These are phyloP conservation scores for Claviceps sp. DNA, from an alignment of 2,329 filamentous ascomycete genomes.

Conservation along the genomic window DNA sequence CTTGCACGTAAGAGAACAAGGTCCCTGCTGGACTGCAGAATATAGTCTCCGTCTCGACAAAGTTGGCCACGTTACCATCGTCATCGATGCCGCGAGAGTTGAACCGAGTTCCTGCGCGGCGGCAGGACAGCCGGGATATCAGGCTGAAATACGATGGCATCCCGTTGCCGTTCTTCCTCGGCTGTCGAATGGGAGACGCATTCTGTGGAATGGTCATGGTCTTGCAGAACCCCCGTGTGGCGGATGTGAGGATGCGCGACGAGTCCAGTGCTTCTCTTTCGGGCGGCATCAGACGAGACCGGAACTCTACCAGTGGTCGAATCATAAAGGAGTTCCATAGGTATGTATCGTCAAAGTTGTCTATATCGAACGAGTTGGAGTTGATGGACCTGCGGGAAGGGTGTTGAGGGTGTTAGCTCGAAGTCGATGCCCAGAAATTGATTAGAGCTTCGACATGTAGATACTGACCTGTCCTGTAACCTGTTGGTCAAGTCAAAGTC, in stretches of 20 bases:
- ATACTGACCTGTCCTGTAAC: slow-evolving; percentile 63
- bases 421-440: background rate
- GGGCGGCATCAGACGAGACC: slow-evolving; percentile 60
- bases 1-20: slow-evolving; percentile 86
- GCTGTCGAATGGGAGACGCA: slow-evolving; percentile 53
- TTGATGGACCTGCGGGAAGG: slow-evolving; percentile 51
- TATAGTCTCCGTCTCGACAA: slow-evolving; percentile 93
- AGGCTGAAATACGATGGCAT: slow-evolving; percentile 75
- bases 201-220: slow-evolving; percentile 74
- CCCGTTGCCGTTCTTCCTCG: slow-evolving; percentile 41
- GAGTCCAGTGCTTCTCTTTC: slow-evolving; percentile 72
- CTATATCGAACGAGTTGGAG: slow-evolving; percentile 70
- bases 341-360: slow-evolving; percentile 84
- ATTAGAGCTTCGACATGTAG: background rate
- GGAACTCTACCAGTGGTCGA: slow-evolving; percentile 76
- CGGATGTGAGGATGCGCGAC: slow-evolving; percentile 80
- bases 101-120: slow-evolving; percentile 85
- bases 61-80: slow-evolving; percentile 94
- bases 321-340: slow-evolving; percentile 99
- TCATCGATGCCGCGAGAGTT: slow-evolving; percentile 97
- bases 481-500: slow-evolving; percentile 94
- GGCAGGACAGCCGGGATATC: slow-evolving; percentile 82
- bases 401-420: background rate
- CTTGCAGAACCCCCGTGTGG: slow-evolving; percentile 82
- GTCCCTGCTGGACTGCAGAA: slow-evolving; percentile 70